Evolutionary conservation across 495 filamentous ascomycete genomes (phyloP).

Genomic region (Friedmanniomyces simplex): DNA sequence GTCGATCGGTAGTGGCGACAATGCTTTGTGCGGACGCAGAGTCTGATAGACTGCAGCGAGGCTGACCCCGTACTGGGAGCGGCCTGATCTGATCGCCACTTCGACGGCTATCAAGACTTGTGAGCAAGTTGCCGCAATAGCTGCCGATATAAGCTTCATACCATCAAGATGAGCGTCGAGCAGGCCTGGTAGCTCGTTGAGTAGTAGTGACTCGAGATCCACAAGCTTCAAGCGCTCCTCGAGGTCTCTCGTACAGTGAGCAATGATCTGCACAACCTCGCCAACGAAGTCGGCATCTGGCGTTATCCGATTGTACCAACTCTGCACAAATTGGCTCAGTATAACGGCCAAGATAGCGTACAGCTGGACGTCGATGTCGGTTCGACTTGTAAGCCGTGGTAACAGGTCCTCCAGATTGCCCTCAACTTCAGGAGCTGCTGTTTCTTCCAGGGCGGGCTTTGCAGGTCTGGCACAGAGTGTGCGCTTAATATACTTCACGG

Average conservation of each 20-base stretch:
- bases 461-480: slow-evolving; percentile 46
- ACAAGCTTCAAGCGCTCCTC: slow-evolving; percentile 74
- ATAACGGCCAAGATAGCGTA: slow-evolving; percentile 86
- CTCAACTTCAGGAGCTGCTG: slow-evolving; percentile 11
- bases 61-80: neutral
- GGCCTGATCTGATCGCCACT: neutral
- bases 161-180: slow-evolving; percentile 71
- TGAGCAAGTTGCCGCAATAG: neutral
- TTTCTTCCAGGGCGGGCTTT: slow-evolving; percentile 26
- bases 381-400: slow-evolving; percentile 84
- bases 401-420: slow-evolving; percentile 61
- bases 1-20: slow-evolving; percentile 53
- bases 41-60: slow-evolving; percentile 57
- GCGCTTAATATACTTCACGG: slow-evolving; percentile 50
- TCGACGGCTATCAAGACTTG: neutral
- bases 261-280: slow-evolving; percentile 79
- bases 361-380: slow-evolving; percentile 82
- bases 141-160: slow-evolving; percentile 34
- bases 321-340: slow-evolving; percentile 75
- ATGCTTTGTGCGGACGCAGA: slow-evolving; percentile 64
- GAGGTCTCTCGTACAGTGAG: slow-evolving; percentile 75
- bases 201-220: slow-evolving; percentile 67
- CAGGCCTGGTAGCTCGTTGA: slow-evolving; percentile 82
- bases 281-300: slow-evolving; percentile 75
- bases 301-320: slow-evolving; percentile 89